Base-by-base conservation (phyloP, 768 basidiomycete genomes). In the Lactarius akahatsu region DNA sequence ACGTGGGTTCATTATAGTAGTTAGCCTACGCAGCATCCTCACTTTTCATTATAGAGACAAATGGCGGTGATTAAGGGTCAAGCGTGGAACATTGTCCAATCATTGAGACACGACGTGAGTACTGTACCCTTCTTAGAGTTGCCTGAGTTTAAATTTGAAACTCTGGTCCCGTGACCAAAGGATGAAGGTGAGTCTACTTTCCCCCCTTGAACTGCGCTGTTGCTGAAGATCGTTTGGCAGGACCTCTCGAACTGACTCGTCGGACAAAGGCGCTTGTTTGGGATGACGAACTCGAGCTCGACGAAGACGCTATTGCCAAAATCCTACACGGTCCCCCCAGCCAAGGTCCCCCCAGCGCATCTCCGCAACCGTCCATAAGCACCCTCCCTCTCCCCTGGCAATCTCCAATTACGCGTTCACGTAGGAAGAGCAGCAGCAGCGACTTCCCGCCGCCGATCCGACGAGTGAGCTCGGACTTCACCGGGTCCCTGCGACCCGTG, bases 21-120 rank as follows among this genome's bases (percentile, higher is more conserved):
- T 59, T 57, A 4, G 26, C 13, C 40, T 7, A 30, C 41, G 40
- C 30, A 32, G 18, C 63, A 66, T 60, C 63, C 57, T 55, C 32
- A 61, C 45, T 36, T 34, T n/a, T 32, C 38, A 57, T 32, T 64
- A 52, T 72, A 91, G 89, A 82, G 89, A 67, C 94, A 96, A 82
- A 77, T 96, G 63, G 89, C 92, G n/a, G 92, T 96, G 5, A 89
- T 96, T 66, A 96, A 96, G 78, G 94, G 92, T 15, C 94, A 96
- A 74, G 94, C 91, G 50, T 93, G 89, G 85, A 94, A 95, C 71
- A 89, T 96, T 43, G 83, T 95, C 2, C 90, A 94, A 74, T 93
- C 91, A 2, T 77, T 94, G 59, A 88, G 83, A 71, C 92, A 94
- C 74, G 74, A 79, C 23, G 91, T 92, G 73, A 74, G 88, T 80